These are phyloP conservation scores for Dillenia turbinata DNA, from an alignment of 164 flowering plant genomes.

Conservation along the genomic window DNA sequence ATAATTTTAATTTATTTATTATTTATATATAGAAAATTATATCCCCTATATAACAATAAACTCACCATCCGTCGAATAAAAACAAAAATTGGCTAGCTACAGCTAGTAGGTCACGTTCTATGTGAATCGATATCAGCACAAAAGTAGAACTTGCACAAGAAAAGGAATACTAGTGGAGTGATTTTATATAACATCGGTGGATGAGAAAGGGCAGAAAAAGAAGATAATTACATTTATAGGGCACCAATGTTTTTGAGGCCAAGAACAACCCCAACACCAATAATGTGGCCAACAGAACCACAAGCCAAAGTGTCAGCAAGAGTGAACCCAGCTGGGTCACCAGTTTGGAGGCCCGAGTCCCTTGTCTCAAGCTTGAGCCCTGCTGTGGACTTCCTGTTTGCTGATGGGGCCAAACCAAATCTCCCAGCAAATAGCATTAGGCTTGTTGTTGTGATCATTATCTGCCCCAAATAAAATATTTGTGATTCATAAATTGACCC, in stretches of 20 bases:
- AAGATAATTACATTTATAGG: slow-evolving; percentile 23
- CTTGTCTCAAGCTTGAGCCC: slow-evolving; percentile 80
- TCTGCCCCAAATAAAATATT: slow-evolving; percentile 31
- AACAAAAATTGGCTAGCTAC: too few species aligned
- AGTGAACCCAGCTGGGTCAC: slow-evolving; percentile 98
- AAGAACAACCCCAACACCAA: slow-evolving; percentile 92
- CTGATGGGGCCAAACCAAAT: slow-evolving; percentile 94
- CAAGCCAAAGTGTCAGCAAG: slow-evolving; percentile 93
- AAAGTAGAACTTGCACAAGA: too few species aligned
- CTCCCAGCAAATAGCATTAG: slow-evolving; percentile 96
- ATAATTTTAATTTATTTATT: too few species aligned
- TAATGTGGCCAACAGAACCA: slow-evolving; percentile 82
- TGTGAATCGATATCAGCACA: too few species aligned
- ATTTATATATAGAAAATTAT: too few species aligned
- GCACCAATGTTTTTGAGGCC: slow-evolving; percentile 86
- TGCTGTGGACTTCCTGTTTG: slow-evolving; percentile 92
- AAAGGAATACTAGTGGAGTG: too few species aligned
- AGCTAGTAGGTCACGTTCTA: too few species aligned
- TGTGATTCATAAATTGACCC: background rate
- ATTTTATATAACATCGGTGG: too few species aligned
- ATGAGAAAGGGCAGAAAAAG: background rate
- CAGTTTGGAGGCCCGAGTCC: slow-evolving; percentile 92
- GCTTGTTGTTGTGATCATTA: slow-evolving; percentile 77
- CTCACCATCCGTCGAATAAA: too few species aligned
- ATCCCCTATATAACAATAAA: too few species aligned